Evolutionary conservation across 768 basidiomycete genomes (phyloP), one percentile per base, ranked within the genome.

Genomic region (Mycena indigotica): DNA sequence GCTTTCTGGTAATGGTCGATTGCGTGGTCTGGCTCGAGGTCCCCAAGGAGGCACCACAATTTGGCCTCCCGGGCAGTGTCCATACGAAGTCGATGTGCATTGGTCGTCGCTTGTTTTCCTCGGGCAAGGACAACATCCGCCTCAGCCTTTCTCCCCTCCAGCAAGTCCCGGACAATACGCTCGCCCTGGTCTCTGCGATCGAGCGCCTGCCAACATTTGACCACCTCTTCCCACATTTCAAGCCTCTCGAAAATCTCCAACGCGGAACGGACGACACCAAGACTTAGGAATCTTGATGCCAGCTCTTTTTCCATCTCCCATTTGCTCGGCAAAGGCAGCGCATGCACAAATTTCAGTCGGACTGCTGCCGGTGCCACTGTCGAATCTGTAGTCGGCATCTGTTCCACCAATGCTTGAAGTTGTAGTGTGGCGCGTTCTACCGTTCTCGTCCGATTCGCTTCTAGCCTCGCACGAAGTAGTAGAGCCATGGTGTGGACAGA

Each of bases 141-240:
- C 75, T 98, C 95, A n/a, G 85, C 81, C 69, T 89, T 94, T 30
- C 79, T 77, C 0, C 95, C 96, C 59, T 88, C 88, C 25, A 98
- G 75, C 10, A 99, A 75, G 68, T 96, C 94, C 23, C 83, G 82
- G 35, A 98, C 93, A 69, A 99, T 84, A 2, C 76, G 70, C 57
- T 93, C 80, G 4, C 88, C 97, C 67, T 84, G 86, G 53, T 93
- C 91, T 10, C 82, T 83, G 62, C 83, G 77, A 62, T 96, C 95
- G 74, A 95, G 80, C 17, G 86, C 77, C 58, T 87, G 86, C 79
- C 89, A 92, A 72, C 96, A 98, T 60, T 82, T 80, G 40, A 94
- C 93, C 6, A 92, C 95, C 62, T 98, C 93, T 74, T 97, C 97
- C 95, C 95, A 99, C 94, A 98, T 94, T 75, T 98, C 95, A 58